Base-by-base conservation (phyloP, 352 stramenopile genomes). In the Thraustotheca clavata region DNA sequence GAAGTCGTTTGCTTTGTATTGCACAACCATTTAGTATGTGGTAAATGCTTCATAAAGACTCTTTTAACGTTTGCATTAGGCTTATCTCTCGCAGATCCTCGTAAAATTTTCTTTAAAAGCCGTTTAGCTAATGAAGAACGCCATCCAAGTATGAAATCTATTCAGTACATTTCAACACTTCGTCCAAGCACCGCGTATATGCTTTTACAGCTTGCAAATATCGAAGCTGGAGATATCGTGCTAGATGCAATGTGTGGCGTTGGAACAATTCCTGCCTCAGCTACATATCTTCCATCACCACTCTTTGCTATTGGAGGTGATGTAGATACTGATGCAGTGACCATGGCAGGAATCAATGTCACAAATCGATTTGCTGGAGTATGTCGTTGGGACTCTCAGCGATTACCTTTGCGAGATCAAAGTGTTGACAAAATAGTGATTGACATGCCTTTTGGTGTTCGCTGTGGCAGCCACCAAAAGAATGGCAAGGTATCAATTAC, bases 181-280 rank as follows among this genome's bases (percentile, higher is more conserved):
- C 79, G 83, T 18, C 83, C 83, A 1, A 90, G 80, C 40, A 92
- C 83, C 33, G 75, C 83, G 50, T 90, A 77, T 48, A 65, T 90
- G n/a, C 83, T 92, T 73, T 69, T 88, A 32, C 75, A 85, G 49
- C 71, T 92, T 18, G 80, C 76, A 0, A 29, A 83, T 35, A 82
- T 78, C 52, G 54, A 76, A 11, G 54, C 68, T 6, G 83, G 83
- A n/a, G 80, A 92, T 34, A 46, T 90, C 5, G 60, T 89, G n/a
- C 59, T 89, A 20, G 83, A 92, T 55, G 86, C 80, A 9, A 92
- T 92, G 83, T 92, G 83, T 33, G 83, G 83, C 32, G 80, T 92
- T 12, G 83, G 83, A 1, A 90, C 83, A 24, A 83, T 92, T 39
- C 83, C 83, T 7, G 79, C 88, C 36, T 89, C 76, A 65, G 76